Evolutionary conservation across 192 early-diverging fungal genomes (phyloP).

Genomic region (Coemansia sp.): DNA sequence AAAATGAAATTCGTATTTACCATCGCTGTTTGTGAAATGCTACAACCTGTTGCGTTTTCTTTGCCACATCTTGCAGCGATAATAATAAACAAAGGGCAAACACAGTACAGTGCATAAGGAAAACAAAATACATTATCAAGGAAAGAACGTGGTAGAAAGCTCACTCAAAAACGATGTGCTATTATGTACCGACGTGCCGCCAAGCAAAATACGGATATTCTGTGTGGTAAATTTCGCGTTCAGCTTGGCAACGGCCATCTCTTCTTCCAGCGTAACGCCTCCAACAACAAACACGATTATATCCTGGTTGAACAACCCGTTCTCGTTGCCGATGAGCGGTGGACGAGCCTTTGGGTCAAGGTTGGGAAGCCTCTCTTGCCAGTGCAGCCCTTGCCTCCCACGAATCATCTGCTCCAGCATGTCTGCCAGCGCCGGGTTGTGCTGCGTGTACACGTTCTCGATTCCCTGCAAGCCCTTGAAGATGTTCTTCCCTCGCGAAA

Average conservation of each 20-base stretch:
- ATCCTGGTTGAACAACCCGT: constrained; percentile 79
- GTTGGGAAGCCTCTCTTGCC: constrained; percentile 59
- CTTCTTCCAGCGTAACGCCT: constrained; percentile 94
- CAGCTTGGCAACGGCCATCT: constrained; percentile 80
- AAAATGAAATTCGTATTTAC: too few species aligned
- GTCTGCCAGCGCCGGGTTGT: constrained; percentile 81
- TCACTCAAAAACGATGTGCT: constrained; percentile 54
- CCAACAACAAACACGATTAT: constrained; percentile 96
- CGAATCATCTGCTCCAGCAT: constrained; percentile 80
- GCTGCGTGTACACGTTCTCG: constrained; percentile 99
- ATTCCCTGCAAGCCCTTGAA: constrained; percentile 95
- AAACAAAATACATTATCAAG: constrained; percentile 10
- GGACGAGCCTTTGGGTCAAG: constrained; percentile 41
- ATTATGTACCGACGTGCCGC: constrained; percentile 92
- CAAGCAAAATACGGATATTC: constrained; percentile 82
- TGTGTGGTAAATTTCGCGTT: constrained; percentile 69
- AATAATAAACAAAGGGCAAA: too few species aligned
- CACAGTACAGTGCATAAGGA: background rate
- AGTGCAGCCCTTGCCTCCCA: constrained; percentile 56
- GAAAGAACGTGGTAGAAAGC: constrained; percentile 51
- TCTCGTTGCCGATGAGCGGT: constrained; percentile 33
- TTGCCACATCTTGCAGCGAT: too few species aligned
- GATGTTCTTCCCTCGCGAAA: constrained; percentile 83
- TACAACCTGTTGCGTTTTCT: too few species aligned
- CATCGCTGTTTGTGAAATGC: too few species aligned